Conservation (phyloP, 108 stramenopile genomes). For the Stephanodiscus minutulus region DNA sequence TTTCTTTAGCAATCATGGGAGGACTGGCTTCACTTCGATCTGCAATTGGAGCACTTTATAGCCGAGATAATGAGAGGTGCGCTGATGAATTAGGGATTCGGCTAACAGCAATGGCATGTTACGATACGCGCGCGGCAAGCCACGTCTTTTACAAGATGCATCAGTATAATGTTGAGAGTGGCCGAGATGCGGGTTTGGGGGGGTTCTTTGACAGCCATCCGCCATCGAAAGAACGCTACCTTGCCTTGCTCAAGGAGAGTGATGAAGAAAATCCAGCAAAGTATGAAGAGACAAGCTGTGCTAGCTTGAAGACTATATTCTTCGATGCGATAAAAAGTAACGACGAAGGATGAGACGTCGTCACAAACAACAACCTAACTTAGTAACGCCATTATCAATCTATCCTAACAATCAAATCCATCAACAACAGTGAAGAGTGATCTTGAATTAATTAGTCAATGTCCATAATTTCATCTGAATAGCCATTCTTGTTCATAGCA, state of each 20-base stretch:
- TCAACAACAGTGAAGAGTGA: background rate
- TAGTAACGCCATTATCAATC: background rate
- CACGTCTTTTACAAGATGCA: slow-evolving; percentile 82
- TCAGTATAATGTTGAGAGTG: slow-evolving; percentile 50
- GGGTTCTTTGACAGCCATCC: slow-evolving; percentile 65
- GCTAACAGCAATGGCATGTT: slow-evolving; percentile 83
- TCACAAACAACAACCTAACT: background rate
- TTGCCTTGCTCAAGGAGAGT: slow-evolving; percentile 35
- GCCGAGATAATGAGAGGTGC: slow-evolving; percentile 68
- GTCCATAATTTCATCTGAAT: background rate
- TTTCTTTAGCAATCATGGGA: slow-evolving; percentile 60
- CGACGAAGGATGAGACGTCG: background rate
- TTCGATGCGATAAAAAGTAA: slow-evolving; percentile 32
- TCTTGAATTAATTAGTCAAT: background rate
- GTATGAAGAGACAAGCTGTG: slow-evolving; percentile 52
- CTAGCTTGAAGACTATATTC: slow-evolving; percentile 35
- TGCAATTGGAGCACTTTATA: slow-evolving; percentile 65
- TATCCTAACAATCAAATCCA: background rate
- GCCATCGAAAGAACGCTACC: slow-evolving; percentile 60
- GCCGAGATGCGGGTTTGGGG: slow-evolving; percentile 24
- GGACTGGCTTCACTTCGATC: slow-evolving; percentile 60
- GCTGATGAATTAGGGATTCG: slow-evolving; percentile 81
- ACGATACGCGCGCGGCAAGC: slow-evolving; percentile 64
- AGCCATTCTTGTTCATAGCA: background rate
- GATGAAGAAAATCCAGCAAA: slow-evolving; percentile 54